Base-by-base conservation (phyloP, 352 stramenopile genomes). In the Globisporangium sylvaticum region DNA sequence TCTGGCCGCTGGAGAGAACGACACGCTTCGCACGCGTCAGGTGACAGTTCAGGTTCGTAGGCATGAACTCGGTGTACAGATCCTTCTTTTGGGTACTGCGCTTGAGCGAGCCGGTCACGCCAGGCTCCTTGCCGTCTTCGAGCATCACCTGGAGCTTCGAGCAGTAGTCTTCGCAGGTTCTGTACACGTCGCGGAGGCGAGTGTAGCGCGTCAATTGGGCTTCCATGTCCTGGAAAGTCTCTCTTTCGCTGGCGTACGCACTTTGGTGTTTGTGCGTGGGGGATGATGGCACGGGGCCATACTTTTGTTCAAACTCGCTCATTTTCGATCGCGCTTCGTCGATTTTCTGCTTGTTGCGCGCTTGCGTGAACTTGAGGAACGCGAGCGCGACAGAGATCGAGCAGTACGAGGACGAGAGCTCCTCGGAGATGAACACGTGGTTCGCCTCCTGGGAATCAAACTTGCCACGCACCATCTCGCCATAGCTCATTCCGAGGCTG, bases 81-180 rank as follows among this genome's bases (percentile, higher is more conserved):
- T 96, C 88, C 57, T 96, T 96, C 67, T 94, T 96, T 75, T 90
- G 85, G 34, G 85, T 91, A 64, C 86, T 94, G 32, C 88, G 88
- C 65, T 94, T 94, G 27, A 96, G 64, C 48, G 80, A 91, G 4
- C 86, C 84, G 3, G 88, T 96, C 62, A 96, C 89, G 3, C 88
- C 88, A 25, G 89, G 84, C 59, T 96, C 88, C 10, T 85, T 85
- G 32, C 88, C 88, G 39, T 92, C 77, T 53, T 92, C 83, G 5
- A 94, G 72, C 64, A 90, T 91, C 20, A 72, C 58, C 55, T 87
- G 68, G 39, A 96, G 74, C 20, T 76, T 83, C 18, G 78, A 63
- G 53, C 92, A 96, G 54, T 87, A 80, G 55, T 90, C 84, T 62
- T 94, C 79, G 37, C 79, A 90, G 9, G 83, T 72, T 48, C 81